Base-by-base conservation (phyloP, 208 protist species). In the Cochliopodium minus region DNA sequence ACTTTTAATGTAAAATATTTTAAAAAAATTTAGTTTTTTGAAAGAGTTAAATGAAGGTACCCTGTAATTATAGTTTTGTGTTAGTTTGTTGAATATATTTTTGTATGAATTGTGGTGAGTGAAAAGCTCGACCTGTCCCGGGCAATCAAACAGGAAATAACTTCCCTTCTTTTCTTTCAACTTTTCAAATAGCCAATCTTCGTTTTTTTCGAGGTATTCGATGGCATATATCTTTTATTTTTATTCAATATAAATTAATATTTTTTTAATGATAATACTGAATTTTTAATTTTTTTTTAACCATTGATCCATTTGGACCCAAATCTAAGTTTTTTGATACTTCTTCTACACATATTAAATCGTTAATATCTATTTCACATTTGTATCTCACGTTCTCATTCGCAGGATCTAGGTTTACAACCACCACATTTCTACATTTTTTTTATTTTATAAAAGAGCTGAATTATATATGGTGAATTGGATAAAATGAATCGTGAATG, bases 101-200 rank as follows among this genome's bases (percentile, higher is more conserved):
- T 78, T 75, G 53, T 98, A 72, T 22, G 77, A 56, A 15, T 74
- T 66, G 56, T 94, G 76, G 67, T 95, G 82, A 23, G 93, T 77
- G 65, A 96, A 99, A 30, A 99, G 86, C 74, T 99, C 93, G 13
- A 98, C 89, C 72, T 99, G 94, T 6, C 94, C 94, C 0, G 94
- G 94, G 60, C 80, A 94, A 76, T 99, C 94, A 43, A 98, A 85
- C 30, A 98, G 63, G 9, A 97, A 54, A 51, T 86, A 91, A 61
- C n/a, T n/a, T n/a, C n/a, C n/a, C n/a, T n/a, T n/a, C n/a, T n/a
- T n/a, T n/a, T n/a, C n/a, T n/a, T n/a, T n/a, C n/a, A n/a, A n/a
- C n/a, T n/a, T n/a, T n/a, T n/a, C n/a, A n/a, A n/a, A n/a, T n/a
- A n/a, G n/a, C n/a, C n/a, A n/a, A n/a, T n/a, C n/a, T n/a, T n/a